Conservation (phyloP, 2,329 filamentous ascomycete species). For the Trematosphaeria pertusa region DNA sequence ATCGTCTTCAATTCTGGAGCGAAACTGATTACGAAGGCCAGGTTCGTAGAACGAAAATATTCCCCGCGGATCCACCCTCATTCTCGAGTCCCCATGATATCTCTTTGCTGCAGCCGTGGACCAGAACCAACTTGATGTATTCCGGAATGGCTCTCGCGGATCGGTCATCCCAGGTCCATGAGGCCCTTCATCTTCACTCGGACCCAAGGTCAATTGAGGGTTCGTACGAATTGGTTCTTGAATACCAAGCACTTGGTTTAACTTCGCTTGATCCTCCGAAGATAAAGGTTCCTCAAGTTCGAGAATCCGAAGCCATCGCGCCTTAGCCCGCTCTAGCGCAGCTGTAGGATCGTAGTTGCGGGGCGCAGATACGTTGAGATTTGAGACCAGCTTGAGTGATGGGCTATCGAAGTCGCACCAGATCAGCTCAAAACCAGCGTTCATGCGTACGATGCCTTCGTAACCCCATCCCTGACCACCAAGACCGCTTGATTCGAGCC, state of each 20-base stretch:
- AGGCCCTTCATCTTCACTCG: conserved; percentile 19
- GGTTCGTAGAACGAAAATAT: conserved; percentile 57
- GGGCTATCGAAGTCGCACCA: conserved; percentile 59
- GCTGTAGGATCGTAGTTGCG: conserved; percentile 26
- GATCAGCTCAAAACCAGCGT: conserved; percentile 61
- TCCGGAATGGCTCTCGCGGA: conserved; percentile 20
- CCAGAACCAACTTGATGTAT: conserved; percentile 40
- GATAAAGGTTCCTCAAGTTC: too few relatives aligned
- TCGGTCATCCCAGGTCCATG: conserved; percentile 26
- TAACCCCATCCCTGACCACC: conserved; percentile 57
- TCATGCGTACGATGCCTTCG: conserved; percentile 61
- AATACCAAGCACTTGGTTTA: too few relatives aligned
- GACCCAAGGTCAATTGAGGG: too few relatives aligned
- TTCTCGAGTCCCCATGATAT: conserved; percentile 54
- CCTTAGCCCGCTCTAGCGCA: too few relatives aligned
- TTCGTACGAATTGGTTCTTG: too few relatives aligned
- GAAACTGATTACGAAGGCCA: conserved; percentile 38
- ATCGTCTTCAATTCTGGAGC: conserved; percentile 44
- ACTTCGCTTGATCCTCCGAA: too few relatives aligned
- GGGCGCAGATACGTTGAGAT: conserved; percentile 57
- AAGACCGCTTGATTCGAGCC: conserved; percentile 51
- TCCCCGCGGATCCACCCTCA: conserved; percentile 51
- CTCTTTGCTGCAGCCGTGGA: conserved; percentile 54
- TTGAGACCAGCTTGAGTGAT: conserved; percentile 52
- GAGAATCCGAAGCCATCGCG: too few relatives aligned